phyloP scores from a whole-genome alignment of 148 eudicot genomes.

The Rhododendron mucronatum region DNA sequence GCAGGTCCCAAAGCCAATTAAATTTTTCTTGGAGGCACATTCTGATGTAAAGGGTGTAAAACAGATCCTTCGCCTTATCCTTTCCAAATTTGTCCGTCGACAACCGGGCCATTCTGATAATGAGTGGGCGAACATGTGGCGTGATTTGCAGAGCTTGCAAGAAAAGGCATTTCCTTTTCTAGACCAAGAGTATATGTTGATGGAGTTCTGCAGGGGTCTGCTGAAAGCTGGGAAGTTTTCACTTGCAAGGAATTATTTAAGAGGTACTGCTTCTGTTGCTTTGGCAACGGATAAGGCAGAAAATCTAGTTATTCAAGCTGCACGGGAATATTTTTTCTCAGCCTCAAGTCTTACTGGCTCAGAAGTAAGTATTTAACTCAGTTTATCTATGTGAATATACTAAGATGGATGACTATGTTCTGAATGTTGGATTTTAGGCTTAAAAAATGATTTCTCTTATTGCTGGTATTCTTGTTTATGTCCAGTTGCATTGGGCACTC shows the following conservation, averaged over 20 bases:
- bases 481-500: conserved; percentile 2
- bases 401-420: neutral
- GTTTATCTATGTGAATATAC: neutral
- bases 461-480: neutral
- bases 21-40: conserved; percentile 62
- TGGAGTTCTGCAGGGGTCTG: conserved; percentile 92
- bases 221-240: conserved; percentile 97
- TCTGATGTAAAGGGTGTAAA: conserved; percentile 84
- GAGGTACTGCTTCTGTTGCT: conserved; percentile 71
- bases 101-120: conserved; percentile 74
- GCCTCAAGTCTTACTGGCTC: conserved; percentile 85
- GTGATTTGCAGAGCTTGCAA: conserved; percentile 80
- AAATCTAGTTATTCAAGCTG: conserved; percentile 91
- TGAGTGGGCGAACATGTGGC: conserved; percentile 97
- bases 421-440: neutral
- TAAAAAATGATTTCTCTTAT: neutral
- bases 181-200: conserved; percentile 65
- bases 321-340: conserved; percentile 88
- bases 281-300: conserved; percentile 89
- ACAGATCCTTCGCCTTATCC: conserved; percentile 86
- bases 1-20: conserved; percentile 93
- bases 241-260: conserved; percentile 88
- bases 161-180: conserved; percentile 77
- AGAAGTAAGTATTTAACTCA: conserved; percentile 54
- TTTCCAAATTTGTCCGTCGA: conserved; percentile 83